Evolutionary conservation across 2,329 filamentous ascomycete genomes (phyloP).

Genomic region (Fusarium luffae): DNA sequence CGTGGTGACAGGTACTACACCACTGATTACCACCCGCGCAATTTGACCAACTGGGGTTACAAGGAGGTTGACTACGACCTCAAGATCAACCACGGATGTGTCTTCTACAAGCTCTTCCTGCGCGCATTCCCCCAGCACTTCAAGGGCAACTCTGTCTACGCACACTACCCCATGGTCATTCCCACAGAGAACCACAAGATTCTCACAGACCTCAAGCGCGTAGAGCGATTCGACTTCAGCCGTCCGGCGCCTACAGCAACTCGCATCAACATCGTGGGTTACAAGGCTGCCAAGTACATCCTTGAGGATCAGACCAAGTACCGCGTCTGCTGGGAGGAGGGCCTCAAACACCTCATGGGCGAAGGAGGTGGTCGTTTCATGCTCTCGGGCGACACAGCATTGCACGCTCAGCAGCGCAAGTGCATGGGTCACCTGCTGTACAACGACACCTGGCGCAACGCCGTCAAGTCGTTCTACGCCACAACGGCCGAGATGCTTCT

Average conservation of each 20-base stretch:
- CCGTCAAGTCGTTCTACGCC: conserved; percentile 75
- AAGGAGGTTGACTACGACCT: conserved; percentile 78
- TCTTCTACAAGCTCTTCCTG: conserved; percentile 86
- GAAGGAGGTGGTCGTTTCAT: conserved; percentile 64
- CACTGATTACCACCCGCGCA: conserved; percentile 77
- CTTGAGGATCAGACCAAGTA: conserved; percentile 71
- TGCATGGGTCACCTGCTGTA: conserved; percentile 69
- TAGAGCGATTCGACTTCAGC: conserved; percentile 75
- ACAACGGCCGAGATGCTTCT: conserved; percentile 71
- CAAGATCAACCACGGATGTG: conserved; percentile 80
- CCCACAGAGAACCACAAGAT: conserved; percentile 79
- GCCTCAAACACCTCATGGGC: conserved; percentile 71
- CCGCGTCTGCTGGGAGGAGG: conserved; percentile 72
- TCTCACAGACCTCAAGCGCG: conserved; percentile 73
- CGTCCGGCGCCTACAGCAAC: conserved; percentile 65
- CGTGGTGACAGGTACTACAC: conserved; percentile 84
- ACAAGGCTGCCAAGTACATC: conserved; percentile 69
- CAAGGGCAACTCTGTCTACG: conserved; percentile 80
- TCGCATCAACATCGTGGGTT: conserved; percentile 68
- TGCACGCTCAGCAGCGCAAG: conserved; percentile 62
- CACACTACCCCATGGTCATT: conserved; percentile 78
- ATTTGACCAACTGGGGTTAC: conserved; percentile 87
- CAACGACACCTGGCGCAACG: conserved; percentile 68
- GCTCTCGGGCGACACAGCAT: conserved; percentile 62
- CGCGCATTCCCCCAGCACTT: conserved; percentile 85